phyloP scores from a whole-genome alignment of 257 asterid genomes.

The Fraxinus quadrangulata region DNA sequence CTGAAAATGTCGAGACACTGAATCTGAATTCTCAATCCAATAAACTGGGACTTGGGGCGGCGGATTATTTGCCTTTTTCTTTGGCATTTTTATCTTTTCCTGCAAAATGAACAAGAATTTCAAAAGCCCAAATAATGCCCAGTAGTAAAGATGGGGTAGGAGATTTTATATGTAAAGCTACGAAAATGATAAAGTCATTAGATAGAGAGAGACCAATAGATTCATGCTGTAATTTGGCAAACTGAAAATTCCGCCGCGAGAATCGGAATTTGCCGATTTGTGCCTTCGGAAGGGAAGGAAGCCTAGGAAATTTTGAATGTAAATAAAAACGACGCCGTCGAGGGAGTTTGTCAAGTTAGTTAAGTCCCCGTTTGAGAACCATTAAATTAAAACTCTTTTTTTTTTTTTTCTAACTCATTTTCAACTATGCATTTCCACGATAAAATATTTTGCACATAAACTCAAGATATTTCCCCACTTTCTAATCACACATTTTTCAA shows the following conservation, averaged over 20 bases:
- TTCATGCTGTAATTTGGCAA: constrained; percentile 32
- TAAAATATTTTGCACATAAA: too few species aligned
- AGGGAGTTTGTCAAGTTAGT: too few species aligned
- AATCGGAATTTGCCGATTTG: constrained; percentile 26
- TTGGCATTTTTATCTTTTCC: constrained; percentile 62
- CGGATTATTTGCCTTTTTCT: constrained; percentile 36
- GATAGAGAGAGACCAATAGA: constrained; percentile 33
- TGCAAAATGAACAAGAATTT: constrained; percentile 20
- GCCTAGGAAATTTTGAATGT: not conserved
- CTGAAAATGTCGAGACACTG: constrained; percentile 68
- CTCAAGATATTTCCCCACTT: too few species aligned
- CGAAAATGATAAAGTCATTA: not conserved
- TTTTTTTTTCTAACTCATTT: too few species aligned
- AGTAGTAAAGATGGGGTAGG: not conserved
- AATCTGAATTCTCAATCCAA: constrained; percentile 83
- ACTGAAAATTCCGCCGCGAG: constrained; percentile 29
- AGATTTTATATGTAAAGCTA: not conserved
- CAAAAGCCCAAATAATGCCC: constrained; percentile 13
- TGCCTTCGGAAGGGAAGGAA: not conserved
- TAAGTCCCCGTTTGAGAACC: too few species aligned
- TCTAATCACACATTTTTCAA: too few species aligned
- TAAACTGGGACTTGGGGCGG: constrained; percentile 51
- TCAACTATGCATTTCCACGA: too few species aligned
- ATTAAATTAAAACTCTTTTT: too few species aligned
- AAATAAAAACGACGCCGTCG: not conserved